Conservation (phyloP, 495 filamentous ascomycete genomes). For the Aspergillus ellipticus region DNA sequence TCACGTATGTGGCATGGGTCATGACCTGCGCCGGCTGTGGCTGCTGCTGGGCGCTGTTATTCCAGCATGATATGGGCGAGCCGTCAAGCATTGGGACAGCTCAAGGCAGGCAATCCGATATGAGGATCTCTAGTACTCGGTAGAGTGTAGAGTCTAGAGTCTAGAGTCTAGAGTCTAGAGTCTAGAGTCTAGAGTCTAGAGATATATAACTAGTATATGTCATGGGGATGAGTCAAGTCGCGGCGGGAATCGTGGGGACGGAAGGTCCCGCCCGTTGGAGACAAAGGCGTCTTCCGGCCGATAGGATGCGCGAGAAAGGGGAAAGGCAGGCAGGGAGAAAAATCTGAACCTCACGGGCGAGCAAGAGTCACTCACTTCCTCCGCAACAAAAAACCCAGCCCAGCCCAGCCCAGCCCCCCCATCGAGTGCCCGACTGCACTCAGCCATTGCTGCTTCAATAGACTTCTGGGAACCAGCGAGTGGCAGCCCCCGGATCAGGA, state of each 20-base stretch:
- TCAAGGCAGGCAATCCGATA: no score
- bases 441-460: not conserved
- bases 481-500: not conserved
- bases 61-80: not conserved
- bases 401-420: not conserved
- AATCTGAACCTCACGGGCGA: not conserved
- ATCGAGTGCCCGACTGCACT: not conserved
- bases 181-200: conserved; percentile 8
- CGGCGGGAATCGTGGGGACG: conserved; percentile 7
- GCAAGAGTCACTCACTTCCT: no score
- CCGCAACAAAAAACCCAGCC: not conserved
- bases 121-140: no score
- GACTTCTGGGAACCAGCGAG: no score
- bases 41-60: not conserved
- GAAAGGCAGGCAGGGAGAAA: conserved; percentile 2
- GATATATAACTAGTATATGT: not conserved
- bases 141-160: no score
- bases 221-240: not conserved
- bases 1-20: not conserved
- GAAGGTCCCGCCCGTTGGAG: conserved; percentile 21
- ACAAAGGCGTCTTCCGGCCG: not conserved
- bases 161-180: no score
- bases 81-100: not conserved
- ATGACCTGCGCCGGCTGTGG: not conserved
- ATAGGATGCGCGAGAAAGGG: conserved; percentile 1